phyloP scores from a whole-genome alignment of 164 flowering plant genomes.

The Vitis rupestris region DNA sequence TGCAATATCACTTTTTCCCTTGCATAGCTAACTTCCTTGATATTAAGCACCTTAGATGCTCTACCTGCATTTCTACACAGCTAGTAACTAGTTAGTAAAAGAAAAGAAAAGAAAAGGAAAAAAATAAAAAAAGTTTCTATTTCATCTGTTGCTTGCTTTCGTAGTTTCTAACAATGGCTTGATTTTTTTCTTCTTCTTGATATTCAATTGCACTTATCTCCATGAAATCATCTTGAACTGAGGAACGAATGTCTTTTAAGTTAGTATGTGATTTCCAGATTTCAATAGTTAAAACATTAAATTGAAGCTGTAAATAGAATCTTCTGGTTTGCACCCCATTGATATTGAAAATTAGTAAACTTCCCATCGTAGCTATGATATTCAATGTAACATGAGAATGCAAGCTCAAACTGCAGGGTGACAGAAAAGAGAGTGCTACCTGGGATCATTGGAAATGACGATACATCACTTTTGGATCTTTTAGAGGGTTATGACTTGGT shows the following conservation, averaged over 20 bases:
- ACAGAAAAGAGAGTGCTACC: background rate
- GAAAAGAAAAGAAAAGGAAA: too few species aligned
- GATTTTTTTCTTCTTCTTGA: background rate
- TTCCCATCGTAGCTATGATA: background rate
- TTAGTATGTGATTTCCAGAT: background rate
- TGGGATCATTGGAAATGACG: background rate
- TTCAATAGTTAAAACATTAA: background rate
- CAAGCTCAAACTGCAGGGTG: background rate
- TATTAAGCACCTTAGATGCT: background rate
- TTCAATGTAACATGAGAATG: background rate
- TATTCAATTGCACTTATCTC: background rate
- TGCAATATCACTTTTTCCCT: background rate
- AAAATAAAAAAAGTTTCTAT: background rate
- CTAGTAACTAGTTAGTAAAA: too few species aligned
- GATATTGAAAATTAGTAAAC: background rate
- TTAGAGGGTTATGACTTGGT: background rate
- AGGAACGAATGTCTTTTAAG: background rate
- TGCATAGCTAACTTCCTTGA: background rate
- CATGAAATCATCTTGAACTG: background rate
- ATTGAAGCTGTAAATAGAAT: background rate
- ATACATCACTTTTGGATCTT: background rate
- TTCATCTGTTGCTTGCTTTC: background rate
- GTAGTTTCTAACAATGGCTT: background rate
- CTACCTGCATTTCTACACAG: too few species aligned
- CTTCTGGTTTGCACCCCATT: slow-evolving; percentile 4